Conservation (phyloP, 345 rosid species). For the Lagerstroemia speciosa region DNA sequence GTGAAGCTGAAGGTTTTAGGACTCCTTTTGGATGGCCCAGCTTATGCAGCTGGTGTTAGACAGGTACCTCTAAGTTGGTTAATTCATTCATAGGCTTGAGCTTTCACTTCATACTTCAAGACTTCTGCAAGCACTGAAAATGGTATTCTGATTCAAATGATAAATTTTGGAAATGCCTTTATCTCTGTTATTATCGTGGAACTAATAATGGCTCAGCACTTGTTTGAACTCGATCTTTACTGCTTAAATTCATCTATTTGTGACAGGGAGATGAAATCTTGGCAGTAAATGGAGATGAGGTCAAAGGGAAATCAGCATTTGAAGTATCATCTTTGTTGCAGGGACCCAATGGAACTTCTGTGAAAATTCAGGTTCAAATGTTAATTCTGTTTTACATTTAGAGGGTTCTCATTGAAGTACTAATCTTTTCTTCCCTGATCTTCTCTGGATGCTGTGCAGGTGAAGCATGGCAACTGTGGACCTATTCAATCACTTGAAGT, state of each 20-base stretch:
- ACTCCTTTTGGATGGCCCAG: slow-evolving; percentile 79
- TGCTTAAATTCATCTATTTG: slow-evolving; percentile 9
- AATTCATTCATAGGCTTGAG: background rate
- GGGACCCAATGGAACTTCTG: slow-evolving; percentile 86
- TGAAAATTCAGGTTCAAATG: slow-evolving; percentile 59
- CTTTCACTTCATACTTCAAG: too few relatives aligned
- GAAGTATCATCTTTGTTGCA: slow-evolving; percentile 89
- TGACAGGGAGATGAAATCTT: slow-evolving; percentile 76
- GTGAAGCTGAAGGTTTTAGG: slow-evolving; percentile 74
- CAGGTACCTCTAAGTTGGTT: slow-evolving; percentile 43
- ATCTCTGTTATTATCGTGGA: background rate
- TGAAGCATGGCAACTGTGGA: slow-evolving; percentile 87
- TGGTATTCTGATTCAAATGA: background rate
- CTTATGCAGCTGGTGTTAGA: slow-evolving; percentile 71
- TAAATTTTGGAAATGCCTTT: background rate
- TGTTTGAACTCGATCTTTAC: background rate
- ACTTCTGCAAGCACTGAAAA: background rate
- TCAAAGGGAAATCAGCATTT: slow-evolving; percentile 79
- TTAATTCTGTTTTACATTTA: slow-evolving; percentile 3
- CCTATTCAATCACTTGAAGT: slow-evolving; percentile 54
- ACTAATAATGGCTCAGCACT: background rate
- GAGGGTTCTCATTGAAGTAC: background rate
- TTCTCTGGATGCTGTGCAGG: slow-evolving; percentile 26
- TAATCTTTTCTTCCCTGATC: slow-evolving; percentile 2
- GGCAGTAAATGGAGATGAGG: slow-evolving; percentile 74